A percentile compares a stretch with the other conserved stretches of the same genome.
These are phyloP conservation scores for Bidens hawaiensis DNA, from an alignment of 140 eudicot genomes.

Conservation along the genomic window DNA sequence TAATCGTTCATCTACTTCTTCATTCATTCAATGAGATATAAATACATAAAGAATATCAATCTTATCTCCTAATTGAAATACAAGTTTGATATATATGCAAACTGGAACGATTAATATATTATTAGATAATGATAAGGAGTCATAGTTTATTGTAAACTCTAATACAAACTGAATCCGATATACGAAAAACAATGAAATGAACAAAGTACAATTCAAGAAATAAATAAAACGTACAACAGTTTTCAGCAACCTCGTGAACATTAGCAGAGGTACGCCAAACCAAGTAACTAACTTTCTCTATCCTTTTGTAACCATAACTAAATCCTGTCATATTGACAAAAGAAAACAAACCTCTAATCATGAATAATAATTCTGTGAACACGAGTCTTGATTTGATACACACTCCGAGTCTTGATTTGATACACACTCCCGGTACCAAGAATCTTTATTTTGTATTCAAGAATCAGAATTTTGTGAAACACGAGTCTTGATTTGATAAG, in stretches of 20 bases:
- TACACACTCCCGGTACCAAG: too few species aligned
- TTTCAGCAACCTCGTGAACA: constrained; percentile 17
- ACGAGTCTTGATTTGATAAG: constrained; percentile 50
- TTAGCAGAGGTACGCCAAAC: constrained; percentile 10
- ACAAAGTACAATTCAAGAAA: not conserved
- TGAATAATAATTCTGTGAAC: not conserved
- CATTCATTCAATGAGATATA: too few species aligned
- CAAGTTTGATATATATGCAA: too few species aligned
- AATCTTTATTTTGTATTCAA: constrained; percentile 16
- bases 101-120: too few species aligned
- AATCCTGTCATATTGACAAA: constrained; percentile 23
- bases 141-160: too few species aligned
- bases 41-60: too few species aligned
- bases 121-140: too few species aligned
- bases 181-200: not conserved
- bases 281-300: constrained; percentile 6
- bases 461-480: constrained; percentile 30
- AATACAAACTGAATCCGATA: too few species aligned
- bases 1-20: too few species aligned
- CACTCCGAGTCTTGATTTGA: too few species aligned
- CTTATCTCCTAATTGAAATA: too few species aligned
- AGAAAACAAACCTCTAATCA: constrained; percentile 17
- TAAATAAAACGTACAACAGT: constrained; percentile 12
- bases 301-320: constrained; percentile 18
- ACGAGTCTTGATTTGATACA: too few species aligned